These are phyloP conservation scores for Biscogniauxia mediterranea DNA, from an alignment of 2,329 filamentous ascomycete species.

Conservation along the genomic window DNA sequence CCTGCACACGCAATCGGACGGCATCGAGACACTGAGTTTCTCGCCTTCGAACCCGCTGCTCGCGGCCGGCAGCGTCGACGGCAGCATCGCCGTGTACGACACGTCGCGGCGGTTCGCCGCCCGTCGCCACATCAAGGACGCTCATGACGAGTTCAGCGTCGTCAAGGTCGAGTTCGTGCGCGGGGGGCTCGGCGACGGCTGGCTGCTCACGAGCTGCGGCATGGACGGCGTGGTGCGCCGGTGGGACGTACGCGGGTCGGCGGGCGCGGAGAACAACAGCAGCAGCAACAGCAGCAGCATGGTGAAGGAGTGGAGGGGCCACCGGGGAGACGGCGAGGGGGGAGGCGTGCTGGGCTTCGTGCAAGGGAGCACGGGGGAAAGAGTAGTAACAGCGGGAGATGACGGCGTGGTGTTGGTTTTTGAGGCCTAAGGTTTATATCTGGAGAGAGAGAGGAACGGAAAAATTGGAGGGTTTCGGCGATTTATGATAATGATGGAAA, in stretches of 20 bases:
- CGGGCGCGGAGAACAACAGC: conserved; percentile 51
- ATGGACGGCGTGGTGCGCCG: conserved; percentile 88
- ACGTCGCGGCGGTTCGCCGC: conserved; percentile 81
- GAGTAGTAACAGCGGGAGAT: conserved; percentile 87
- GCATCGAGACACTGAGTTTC: conserved; percentile 76
- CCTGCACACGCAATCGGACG: conserved; percentile 71
- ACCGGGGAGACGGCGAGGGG: conserved; percentile 78
- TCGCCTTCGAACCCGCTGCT: conserved; percentile 49
- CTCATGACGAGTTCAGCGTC: conserved; percentile 84
- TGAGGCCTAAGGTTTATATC: conserved; percentile 43
- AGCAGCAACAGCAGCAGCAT: conserved; percentile 68
- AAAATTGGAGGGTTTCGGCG: not conserved
- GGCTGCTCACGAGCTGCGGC: conserved; percentile 81
- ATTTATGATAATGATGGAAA: not conserved
- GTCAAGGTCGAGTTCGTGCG: conserved; percentile 89
- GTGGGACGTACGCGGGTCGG: conserved; percentile 73
- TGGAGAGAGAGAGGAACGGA: not conserved
- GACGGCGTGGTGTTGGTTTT: conserved; percentile 72
- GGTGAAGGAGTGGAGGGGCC: conserved; percentile 85
- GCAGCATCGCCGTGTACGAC: conserved; percentile 83
- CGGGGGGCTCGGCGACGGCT: conserved; percentile 47
- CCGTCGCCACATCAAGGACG: conserved; percentile 76
- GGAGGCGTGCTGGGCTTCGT: conserved; percentile 91
- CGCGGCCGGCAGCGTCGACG: conserved; percentile 68
- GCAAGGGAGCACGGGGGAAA: conserved; percentile 70